Evolutionary conservation across 192 early-diverging fungal genomes (phyloP), one percentile per base, ranked within the genome.

Genomic region (Coemansia sp.): DNA sequence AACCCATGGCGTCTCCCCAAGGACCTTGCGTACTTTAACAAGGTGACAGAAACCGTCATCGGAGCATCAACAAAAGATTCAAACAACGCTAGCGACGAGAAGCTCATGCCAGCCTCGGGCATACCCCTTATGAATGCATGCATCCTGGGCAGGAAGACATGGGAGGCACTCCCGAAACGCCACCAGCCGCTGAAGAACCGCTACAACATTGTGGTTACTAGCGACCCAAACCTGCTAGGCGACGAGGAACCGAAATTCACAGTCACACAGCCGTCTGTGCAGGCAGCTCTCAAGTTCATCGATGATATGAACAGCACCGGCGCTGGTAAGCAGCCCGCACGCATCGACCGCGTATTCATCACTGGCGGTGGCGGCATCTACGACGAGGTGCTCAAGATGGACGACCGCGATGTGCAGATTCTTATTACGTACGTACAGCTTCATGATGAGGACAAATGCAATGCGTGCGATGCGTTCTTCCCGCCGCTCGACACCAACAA

Each of bases 61-160:
- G 15, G 15, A 45, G 44, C 5, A 16, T 8, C 44, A 45, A 2
- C 14, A 14, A 38, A 9, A 9, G 38, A 38, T 5, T 9, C 15
- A 14, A n/a, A 14, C 2, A 30, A 8, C 33, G 23, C 24, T 20
- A 7, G 11, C 10, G 52, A 64, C n/a, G 33, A 56, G 48, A 23
- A 43, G 53, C 24, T 35, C 18, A 15, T 12, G 15, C 44, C 44
- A 45, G 9, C 16, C 59, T 15, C 61, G 10, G 6, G 7, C 16
- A 5, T 52, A 24, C 56, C 52, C 14, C 21, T 33, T 10, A 76
- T 77, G 64, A 99, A 98, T 73, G 91, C 89, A 1, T 92, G 93
- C 46, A 92, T 99, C 67, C 94, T 99, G 94, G 97, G 97, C 46
- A 87, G 95, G 46, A 79, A 81, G 30, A 96, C 94, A n/a, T 99